Evolutionary conservation across 2,329 filamentous ascomycete species (phyloP), one percentile per base, ranked within the genome.

Genomic region (Alternaria dauci): DNA sequence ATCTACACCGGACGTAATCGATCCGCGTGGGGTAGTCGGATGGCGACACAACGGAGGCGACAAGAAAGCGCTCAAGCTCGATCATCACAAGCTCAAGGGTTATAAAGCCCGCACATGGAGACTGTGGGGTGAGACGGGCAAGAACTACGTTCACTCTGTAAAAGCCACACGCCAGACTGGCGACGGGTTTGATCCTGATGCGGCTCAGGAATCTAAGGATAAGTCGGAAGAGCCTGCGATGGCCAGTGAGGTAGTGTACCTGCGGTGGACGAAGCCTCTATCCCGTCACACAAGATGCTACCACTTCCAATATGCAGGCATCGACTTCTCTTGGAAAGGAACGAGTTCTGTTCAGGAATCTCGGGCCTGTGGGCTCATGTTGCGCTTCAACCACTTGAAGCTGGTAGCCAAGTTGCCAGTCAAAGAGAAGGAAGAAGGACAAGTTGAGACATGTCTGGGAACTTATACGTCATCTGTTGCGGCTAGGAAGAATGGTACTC

Each of bases 301-400:
- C 48, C 59, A 69, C 7, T 78, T 78, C 48, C 39, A 48, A 0
- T 76, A 70, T 51, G 36, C 7, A 1, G 70, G 64, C 8, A 55
- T 78, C 4, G 71, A 76, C 14, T 78, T 78, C 53, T 71, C 64
- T 52, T 78, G 76, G 76, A 78, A 76, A 52, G 75, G 74, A 6
- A 78, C 76, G 3, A 64, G 68, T 16, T 72, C 68, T 4, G 71
- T 74, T 11, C 65, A 61, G 25, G 71, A 75, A 50, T 42, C 52
- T 3, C 52, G 69, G 2, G 58, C 32, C 5, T 76, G 68, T 48
- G 75, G 74, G 1, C 50, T 55, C 6, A 66, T 66, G 8, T 39
- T 74, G 3, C 60, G 64, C 1, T 76, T 67, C 55, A 73, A 71
- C 32, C 74, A 78, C 52, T 43, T 78, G 20, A 78, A 78, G 55